A percentile compares a stretch with the other conserved stretches of the same genome.
These are phyloP conservation scores for Allantophomopsis lycopodina DNA, from an alignment of 2,329 filamentous ascomycete genomes.

Conservation along the genomic window DNA sequence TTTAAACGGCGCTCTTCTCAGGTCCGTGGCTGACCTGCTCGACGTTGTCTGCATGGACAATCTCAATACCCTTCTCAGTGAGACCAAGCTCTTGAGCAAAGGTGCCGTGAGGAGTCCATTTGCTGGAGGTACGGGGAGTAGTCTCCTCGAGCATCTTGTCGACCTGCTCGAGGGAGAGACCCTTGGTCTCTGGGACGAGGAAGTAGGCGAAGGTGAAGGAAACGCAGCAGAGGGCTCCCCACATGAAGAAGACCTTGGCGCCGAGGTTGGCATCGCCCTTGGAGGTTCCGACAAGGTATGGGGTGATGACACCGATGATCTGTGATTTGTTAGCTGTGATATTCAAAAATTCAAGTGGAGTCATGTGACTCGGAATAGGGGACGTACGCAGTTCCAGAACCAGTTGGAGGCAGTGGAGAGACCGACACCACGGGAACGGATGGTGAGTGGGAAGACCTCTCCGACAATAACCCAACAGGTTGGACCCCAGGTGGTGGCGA, in stretches of 20 bases:
- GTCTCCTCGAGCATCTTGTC: constrained; percentile 44
- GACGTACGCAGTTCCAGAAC: constrained; percentile 80
- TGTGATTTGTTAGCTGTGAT: constrained; percentile 19
- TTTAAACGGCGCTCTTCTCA: too few relatives aligned
- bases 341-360: constrained; percentile 43
- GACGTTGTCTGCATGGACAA: neutral
- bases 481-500: constrained; percentile 80
- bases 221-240: constrained; percentile 42
- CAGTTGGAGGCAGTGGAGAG: constrained; percentile 80
- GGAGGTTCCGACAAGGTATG: constrained; percentile 51
- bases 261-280: constrained; percentile 38
- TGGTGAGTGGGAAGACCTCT: constrained; percentile 75
- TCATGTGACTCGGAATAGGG: constrained; percentile 73
- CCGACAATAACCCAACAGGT: constrained; percentile 67
- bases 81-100: constrained; percentile 10
- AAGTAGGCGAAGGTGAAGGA: constrained; percentile 40
- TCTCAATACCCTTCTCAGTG: neutral
- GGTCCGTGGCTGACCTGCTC: neutral
- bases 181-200: constrained; percentile 60
- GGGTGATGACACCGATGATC: constrained; percentile 54
- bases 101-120: constrained; percentile 14
- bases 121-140: constrained; percentile 20
- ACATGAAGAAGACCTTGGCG: constrained; percentile 55
- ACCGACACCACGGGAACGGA: constrained; percentile 70
- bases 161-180: constrained; percentile 57